phyloP scores from a whole-genome alignment of 805 yeast genomes.

The Maudiozyma turicensis region DNA sequence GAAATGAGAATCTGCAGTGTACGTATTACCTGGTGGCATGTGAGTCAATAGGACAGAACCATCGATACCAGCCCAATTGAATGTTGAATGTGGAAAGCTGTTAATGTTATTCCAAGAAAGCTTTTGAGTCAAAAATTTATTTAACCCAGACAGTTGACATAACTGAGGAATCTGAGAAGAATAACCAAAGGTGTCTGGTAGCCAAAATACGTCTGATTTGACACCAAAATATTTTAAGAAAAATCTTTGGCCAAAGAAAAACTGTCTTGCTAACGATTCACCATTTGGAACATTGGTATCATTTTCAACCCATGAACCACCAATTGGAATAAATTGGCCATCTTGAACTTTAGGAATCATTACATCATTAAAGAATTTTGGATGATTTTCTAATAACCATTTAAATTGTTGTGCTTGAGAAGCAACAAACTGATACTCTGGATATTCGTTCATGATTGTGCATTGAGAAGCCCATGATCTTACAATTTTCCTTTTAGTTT shows the following conservation, averaged over 20 bases:
- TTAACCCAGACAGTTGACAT: constrained; percentile 78
- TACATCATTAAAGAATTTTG: constrained; percentile 58
- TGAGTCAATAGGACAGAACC: constrained; percentile 90
- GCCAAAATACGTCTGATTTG: constrained; percentile 75
- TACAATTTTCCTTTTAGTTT: constrained; percentile 84
- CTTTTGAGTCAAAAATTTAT: constrained; percentile 83
- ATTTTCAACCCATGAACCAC: constrained; percentile 97
- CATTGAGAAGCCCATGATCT: constrained; percentile 94
- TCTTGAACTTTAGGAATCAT: constrained; percentile 52
- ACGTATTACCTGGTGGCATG: constrained; percentile 97
- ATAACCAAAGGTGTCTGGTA: constrained; percentile 96
- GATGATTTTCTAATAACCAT: constrained; percentile 85
- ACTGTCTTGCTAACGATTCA: constrained; percentile 82
- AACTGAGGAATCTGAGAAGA: constrained; percentile 92
- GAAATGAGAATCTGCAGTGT: constrained; percentile 86
- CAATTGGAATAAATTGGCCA: constrained; percentile 79
- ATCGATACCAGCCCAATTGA: constrained; percentile 92
- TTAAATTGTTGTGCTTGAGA: constrained; percentile 94
- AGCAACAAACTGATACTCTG: constrained; percentile 90
- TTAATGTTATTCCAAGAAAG: constrained; percentile 95
- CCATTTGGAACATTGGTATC: constrained; percentile 96
- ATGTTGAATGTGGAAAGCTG: constrained; percentile 78
- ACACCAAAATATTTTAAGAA: constrained; percentile 71
- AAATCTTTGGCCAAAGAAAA: constrained; percentile 81
- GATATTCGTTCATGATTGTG: constrained; percentile 72